Conservation (phyloP, 2,329 filamentous ascomycete species). For the Leptographium flavum region DNA sequence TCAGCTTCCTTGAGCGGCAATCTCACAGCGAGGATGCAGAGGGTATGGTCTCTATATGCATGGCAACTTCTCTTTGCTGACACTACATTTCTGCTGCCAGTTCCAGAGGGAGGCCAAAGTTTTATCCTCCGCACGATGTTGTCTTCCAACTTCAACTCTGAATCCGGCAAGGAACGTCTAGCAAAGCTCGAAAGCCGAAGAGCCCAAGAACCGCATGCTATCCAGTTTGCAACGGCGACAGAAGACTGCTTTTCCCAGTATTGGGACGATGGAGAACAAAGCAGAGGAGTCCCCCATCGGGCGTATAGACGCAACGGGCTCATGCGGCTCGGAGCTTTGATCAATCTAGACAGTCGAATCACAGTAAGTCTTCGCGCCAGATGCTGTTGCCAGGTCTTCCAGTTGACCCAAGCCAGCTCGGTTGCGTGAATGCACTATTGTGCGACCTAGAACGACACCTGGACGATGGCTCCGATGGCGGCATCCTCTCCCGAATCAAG, state of each 20-base stretch:
- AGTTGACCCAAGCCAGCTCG: conserved; percentile 34
- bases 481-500: conserved; percentile 43
- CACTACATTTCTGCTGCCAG: too few species aligned
- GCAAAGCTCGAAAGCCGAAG: conserved; percentile 39
- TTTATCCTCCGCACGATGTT: conserved; percentile 52
- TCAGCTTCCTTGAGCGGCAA: conserved; percentile 17
- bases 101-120: not conserved
- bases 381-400: not conserved
- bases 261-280: conserved; percentile 19
- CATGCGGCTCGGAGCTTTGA: conserved; percentile 52
- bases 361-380: conserved; percentile 35
- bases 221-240: conserved; percentile 32
- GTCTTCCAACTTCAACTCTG: conserved; percentile 57
- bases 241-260: conserved; percentile 6
- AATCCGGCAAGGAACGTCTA: conserved; percentile 52
- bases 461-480: conserved; percentile 35
- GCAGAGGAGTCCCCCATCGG: conserved; percentile 22
- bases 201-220: conserved; percentile 34
- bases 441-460: conserved; percentile 51
- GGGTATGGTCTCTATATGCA: not conserved
- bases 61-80: not conserved
- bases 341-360: conserved; percentile 60
- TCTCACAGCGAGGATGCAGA: not conserved
- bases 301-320: conserved; percentile 47
- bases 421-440: conserved; percentile 80